Base-by-base conservation (phyloP, 306 rosid species). In the Prinsepia uniflora region DNA sequence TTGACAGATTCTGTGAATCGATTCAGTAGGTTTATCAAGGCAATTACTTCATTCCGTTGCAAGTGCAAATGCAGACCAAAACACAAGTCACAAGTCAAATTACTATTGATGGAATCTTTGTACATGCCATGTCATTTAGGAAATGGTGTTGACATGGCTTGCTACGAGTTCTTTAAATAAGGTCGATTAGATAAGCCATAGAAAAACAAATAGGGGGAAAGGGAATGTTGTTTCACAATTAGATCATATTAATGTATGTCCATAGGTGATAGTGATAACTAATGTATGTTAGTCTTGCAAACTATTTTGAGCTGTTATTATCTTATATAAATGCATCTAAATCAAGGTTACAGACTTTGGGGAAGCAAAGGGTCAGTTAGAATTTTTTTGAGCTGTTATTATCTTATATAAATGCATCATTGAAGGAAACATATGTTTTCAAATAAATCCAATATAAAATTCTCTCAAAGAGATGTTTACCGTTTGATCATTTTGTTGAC, bases 31-130 rank as follows among this genome's bases (percentile, higher is more conserved):
- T 95, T 95, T 77, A 85, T 36, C 78, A 95, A 74, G 40, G 97
- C 99, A 56, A 95, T 95, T 63, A 95, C 96, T 79, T 95, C 99
- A 71, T 95, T 95, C 72, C 97, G 75, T 78, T 95, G 99, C 78
- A 91, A 75, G 87, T 95, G 86, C 81, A 95, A 83, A 96, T 85
- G 89, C 74, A 74, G n/a, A 43, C 49, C 72, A 68, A 54, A 63
- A n/a, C n/a, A n/a, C n/a, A n/a, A n/a, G n/a, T n/a, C n/a, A n/a
- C n/a, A n/a, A n/a, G 8, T 48, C 14, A 30, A 20, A 17, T 10
- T n/a, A 47, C 36, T 10, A 6, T 39, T 34, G 61, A 36, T 50
- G 61, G 22, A n/a, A 68, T 34, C 12, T 50, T 49, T 48, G 72
- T 39, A 50, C 7, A 1, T 36, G 57, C 70, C 44, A 24, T 46